Conservation (phyloP, 2,329 filamentous ascomycete species). For the Paecilomyces variotii region DNA sequence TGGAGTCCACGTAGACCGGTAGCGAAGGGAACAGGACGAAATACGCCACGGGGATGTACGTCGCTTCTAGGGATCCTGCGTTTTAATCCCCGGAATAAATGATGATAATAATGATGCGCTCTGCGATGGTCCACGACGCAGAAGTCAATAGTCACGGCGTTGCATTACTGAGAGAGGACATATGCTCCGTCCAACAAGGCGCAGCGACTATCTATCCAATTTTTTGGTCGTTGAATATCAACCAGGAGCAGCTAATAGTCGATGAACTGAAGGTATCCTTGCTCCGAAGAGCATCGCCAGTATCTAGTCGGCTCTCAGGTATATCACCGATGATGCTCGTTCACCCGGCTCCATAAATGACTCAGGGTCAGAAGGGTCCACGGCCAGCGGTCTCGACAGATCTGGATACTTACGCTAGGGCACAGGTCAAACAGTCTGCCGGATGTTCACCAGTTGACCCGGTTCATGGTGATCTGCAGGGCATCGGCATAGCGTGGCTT, state of each 20-base stretch:
- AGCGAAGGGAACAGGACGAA: background rate
- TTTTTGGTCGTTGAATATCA: background rate
- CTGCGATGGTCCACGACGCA: background rate
- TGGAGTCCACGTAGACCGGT: background rate
- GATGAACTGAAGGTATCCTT: background rate
- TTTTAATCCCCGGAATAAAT: background rate
- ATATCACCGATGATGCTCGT: background rate
- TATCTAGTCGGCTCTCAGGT: background rate
- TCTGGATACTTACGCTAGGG: background rate
- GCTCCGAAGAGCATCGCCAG: background rate
- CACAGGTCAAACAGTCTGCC: background rate
- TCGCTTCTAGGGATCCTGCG: background rate
- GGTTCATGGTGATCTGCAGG: background rate
- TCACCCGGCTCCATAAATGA: background rate
- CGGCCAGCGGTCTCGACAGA: background rate
- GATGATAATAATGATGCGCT: background rate
- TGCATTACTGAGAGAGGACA: background rate
- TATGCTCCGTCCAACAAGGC: background rate
- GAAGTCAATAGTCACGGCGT: background rate
- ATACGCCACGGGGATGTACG: background rate
- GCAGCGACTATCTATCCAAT: background rate
- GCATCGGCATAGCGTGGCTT: background rate
- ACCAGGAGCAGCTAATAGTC: background rate
- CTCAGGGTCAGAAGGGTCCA: background rate
- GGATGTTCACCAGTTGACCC: background rate